phyloP scores from a whole-genome alignment of 106 monocot species.

The Platanthera zijinensis region DNA sequence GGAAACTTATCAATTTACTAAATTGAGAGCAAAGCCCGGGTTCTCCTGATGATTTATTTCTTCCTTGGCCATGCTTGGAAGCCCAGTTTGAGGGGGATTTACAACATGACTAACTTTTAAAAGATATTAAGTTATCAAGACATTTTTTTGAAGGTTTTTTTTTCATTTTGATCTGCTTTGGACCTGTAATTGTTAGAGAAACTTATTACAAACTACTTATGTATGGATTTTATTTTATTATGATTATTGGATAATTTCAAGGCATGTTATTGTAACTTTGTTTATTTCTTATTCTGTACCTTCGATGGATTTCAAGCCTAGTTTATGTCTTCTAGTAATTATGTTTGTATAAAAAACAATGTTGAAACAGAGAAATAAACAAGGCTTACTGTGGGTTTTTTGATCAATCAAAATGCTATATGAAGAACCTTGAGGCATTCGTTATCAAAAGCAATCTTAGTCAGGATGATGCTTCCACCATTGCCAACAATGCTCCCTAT shows the following conservation, averaged over 20 bases:
- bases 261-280: neutral
- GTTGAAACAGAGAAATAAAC: slow-evolving; percentile 64
- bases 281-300: neutral
- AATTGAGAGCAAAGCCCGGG: too few species aligned
- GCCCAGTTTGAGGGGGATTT: too few species aligned
- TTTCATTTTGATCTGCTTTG: neutral
- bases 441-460: neutral
- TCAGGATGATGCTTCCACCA: slow-evolving; percentile 4
- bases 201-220: neutral
- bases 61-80: too few species aligned
- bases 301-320: neutral
- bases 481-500: neutral
- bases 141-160: neutral
- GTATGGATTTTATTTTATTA: neutral
- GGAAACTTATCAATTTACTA: too few species aligned
- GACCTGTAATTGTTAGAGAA: neutral
- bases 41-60: too few species aligned
- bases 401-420: slow-evolving; percentile 24
- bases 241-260: neutral
- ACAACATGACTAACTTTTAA: neutral
- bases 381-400: slow-evolving; percentile 93
- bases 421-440: slow-evolving; percentile 8
- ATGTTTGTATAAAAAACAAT: neutral
- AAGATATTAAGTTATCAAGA: neutral
- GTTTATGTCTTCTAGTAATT: neutral